These are phyloP conservation scores for Phytophthora crassamura DNA, from an alignment of 352 stramenopile species.

Conservation along the genomic window DNA sequence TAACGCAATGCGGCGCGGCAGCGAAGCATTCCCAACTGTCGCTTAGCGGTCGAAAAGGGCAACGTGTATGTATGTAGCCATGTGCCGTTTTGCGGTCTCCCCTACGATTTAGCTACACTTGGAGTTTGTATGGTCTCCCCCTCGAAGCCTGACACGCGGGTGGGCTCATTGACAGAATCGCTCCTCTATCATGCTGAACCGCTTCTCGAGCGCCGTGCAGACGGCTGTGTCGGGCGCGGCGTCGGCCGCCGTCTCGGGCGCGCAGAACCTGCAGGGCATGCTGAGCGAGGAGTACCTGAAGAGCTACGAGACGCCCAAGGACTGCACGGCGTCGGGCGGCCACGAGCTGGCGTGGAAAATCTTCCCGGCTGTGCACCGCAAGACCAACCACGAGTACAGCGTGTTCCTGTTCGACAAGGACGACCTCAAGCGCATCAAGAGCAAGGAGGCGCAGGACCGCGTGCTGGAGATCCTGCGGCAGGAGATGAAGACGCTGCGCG, in stretches of 20 bases:
- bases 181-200: slow-evolving; percentile 77
- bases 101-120: slow-evolving; percentile 7
- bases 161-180: background rate
- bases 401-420: slow-evolving; percentile 91
- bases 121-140: slow-evolving; percentile 10
- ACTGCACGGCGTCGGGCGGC: slow-evolving; percentile 83
- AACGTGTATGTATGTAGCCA: background rate
- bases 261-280: slow-evolving; percentile 63
- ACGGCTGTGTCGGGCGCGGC: slow-evolving; percentile 59
- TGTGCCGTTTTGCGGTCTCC: slow-evolving; percentile 4
- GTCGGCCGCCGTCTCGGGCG: slow-evolving; percentile 49
- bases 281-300: slow-evolving; percentile 88
- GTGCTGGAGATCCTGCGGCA: slow-evolving; percentile 88
- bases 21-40: too few species aligned
- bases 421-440: slow-evolving; percentile 83
- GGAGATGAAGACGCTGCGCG: slow-evolving; percentile 87
- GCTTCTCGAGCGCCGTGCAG: slow-evolving; percentile 77
- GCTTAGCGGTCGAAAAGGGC: too few species aligned
- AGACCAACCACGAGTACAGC: slow-evolving; percentile 81
- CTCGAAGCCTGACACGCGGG: background rate
- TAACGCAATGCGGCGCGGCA: too few species aligned
- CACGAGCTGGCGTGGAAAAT: slow-evolving; percentile 88
- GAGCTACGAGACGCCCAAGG: slow-evolving; percentile 87
- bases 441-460: slow-evolving; percentile 87
- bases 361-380: slow-evolving; percentile 82